Evolutionary conservation across 768 basidiomycete genomes (phyloP), one percentile per base, ranked within the genome.

Genomic region (Lentinula detonsa): DNA sequence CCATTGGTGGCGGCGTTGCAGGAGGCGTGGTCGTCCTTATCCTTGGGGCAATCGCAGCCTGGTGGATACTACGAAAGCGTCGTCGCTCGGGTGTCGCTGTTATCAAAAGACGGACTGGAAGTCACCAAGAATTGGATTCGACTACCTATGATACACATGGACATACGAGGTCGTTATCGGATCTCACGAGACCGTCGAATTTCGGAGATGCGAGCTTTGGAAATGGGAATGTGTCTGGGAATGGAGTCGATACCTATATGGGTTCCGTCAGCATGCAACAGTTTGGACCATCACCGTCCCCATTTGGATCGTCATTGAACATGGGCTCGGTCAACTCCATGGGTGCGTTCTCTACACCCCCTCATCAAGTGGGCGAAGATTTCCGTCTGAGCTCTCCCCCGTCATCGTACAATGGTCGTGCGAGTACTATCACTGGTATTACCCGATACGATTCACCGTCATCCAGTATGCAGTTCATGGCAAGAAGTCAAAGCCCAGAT

Each of bases 391-490:
- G 5, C 10, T 11, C 34, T 35, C 45, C 57, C 16, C 43, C 57
- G 9, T 49, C 57, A 13, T n/a, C 45, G 13, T 48, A 43, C 40
- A 56, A 56, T 16, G 55, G 21, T 40, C 39, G 40, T 11, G 55
- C 55, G 6, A 56, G 55, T 28, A 56, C 55, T 7, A 56, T 56
- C 9, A 51, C 45, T 6, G 45, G 45, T 2, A 54, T 56, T 8
- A 40, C 55, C 15, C 18, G 57, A 5, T 59, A 59, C n/a, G 46
- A 39, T 18, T 59, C 57, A 10, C 57, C 57, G 3, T 48, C 57
- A 11, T 46, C 57, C 3, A 59, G 57, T 37, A 50, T 59, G 43
- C 57, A 59, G 16, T 49, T 35, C 28, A 37, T 59, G 43, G 46
- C 45, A 2, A 37, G 55, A 8, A 56, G 55, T 21, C 55, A 56